Base-by-base conservation (phyloP, 2,329 filamentous ascomycete genomes). In the Aspergillus neoniger region DNA sequence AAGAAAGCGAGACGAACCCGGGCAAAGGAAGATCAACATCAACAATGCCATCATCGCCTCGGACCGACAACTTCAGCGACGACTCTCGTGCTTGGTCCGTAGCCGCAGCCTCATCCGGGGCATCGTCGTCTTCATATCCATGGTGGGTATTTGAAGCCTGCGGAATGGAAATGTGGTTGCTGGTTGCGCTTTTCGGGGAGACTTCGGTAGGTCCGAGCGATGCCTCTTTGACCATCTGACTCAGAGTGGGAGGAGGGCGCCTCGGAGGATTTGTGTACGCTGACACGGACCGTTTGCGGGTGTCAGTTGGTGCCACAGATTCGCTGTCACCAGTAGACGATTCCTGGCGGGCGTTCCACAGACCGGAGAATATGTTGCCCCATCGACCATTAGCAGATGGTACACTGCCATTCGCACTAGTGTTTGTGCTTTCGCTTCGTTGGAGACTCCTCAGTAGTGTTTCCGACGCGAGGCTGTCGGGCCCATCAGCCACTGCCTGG, bases 21-120 rank as follows among this genome's bases (percentile, higher is more conserved):
- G 83, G 81, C 19, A 86, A 72, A 2, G 83, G 81, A 49, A 86
- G 80, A 59, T 86, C 83, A 53, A 87, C 83, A 65, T 87, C 85
- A 30, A 87, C 82, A n/a, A 86, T 80, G 1, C 85, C 85, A 64
- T 87, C 85, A 28, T 82, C 80, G 49, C 82, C 79, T 44, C 83
- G 82, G n/a, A 85, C 81, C 0, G 81, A 84, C 19, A 85, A 67
- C 65, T 83, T 85, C 55, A 85, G 65, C 8, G 78, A 79, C 10
- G 80, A 79, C 47, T 81, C 80, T 49, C 79, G 72, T 6, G 65
- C 62, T 58, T 76, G 68, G 32, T 74, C 70, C 4, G 63, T 66
- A 32, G 69, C 64, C 8, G 70, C 69, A 21, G 67, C 70, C 32
- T 69, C 63, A 38, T 73, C 72, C 47, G 63, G 70, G n/a, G 71